Conservation (phyloP, 2,329 filamentous ascomycete genomes). For the Xylariales sp. region DNA sequence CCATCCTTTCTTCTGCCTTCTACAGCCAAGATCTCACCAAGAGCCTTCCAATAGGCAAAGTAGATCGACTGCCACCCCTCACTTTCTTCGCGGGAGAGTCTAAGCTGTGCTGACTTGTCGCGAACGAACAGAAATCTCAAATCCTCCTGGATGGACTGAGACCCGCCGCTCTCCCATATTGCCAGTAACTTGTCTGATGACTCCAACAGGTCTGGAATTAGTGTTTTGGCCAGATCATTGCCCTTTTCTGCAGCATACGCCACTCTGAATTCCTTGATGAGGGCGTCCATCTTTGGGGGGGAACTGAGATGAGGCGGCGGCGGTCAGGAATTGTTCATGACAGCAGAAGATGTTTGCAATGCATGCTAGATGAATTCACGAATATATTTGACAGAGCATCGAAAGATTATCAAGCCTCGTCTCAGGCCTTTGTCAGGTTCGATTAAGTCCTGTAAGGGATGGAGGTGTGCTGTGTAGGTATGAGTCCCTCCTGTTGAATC, state of each 20-base stretch:
- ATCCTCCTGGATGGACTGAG: constrained; percentile 60
- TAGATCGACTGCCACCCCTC: constrained; percentile 87
- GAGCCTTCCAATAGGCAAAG: constrained; percentile 75
- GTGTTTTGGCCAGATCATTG: constrained; percentile 66
- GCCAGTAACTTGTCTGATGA: constrained; percentile 62
- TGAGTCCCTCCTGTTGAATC: constrained; percentile 4
- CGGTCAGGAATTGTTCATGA: too few relatives aligned
- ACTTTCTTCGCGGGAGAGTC: constrained; percentile 61
- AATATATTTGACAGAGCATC: too few relatives aligned
- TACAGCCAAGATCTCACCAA: constrained; percentile 65
- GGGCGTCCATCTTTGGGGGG: constrained; percentile 57
- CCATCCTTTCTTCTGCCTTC: constrained; percentile 43
- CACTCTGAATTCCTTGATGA: constrained; percentile 69
- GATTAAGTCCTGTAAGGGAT: constrained; percentile 16
- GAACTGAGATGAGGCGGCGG: neutral
- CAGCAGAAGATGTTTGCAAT: too few relatives aligned
- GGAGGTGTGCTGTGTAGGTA: neutral
- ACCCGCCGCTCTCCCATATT: constrained; percentile 68
- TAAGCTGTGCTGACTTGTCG: constrained; percentile 47
- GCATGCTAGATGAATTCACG: too few relatives aligned
- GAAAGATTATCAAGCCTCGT: too few relatives aligned
- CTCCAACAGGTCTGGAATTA: constrained; percentile 65
- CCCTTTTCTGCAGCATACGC: constrained; percentile 64
- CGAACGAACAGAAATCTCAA: constrained; percentile 68
- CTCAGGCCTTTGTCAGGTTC: neutral